Evolutionary conservation across 352 stramenopile genomes (phyloP), one percentile per base, ranked within the genome.

Genomic region (Phytophthora podocarpi): DNA sequence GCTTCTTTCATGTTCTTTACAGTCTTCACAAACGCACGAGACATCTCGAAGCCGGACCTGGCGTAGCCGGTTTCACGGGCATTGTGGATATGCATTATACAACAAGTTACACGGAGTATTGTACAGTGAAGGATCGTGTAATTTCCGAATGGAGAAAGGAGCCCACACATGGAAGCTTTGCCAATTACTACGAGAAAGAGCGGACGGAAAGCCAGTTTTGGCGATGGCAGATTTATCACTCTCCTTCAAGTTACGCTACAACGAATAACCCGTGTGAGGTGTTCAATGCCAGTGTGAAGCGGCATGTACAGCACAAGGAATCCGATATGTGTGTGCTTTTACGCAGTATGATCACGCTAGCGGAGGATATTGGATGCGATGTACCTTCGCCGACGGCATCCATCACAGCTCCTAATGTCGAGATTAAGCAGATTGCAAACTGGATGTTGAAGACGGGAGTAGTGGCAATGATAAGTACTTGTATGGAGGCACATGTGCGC

Each of bases 351-450:
- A 49, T 55, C 12, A 55, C 8, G 24, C n/a, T 64, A 0, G 20
- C 36, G 16, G 35, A 57, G 16, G 36, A 39, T 32, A 28, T 57
- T 6, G 35, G 20, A 2, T 40, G 13, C 30, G 36, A 57, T 20
- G 45, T 64, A 3, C 27, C 35, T 5, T 40, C 23, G 0, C 37
- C 55, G 10, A 24, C 45, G 4, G n/a, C 10, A 16, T 47, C 36
- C 5, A 61, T 54, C 24, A 39, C 47, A 27, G 16, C 20, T 6
- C 30, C 23, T 9, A 61, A 60, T 31, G 34, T 11, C 4, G 49
- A 67, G 11, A 42, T 66, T 1, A 60, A 51, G 28, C 41, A 13
- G 32, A 43, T 32, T 20, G 58, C 58, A 24, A 66, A 49, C 18
- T 59, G 48, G 47, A 59, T 60, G 48, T 16, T 60, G 24, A 60